A percentile compares a stretch with the other conserved stretches of the same genome.
phyloP scores from a whole-genome alignment of 192 early-diverging fungal species.

The Kickxella alabastrina region DNA sequence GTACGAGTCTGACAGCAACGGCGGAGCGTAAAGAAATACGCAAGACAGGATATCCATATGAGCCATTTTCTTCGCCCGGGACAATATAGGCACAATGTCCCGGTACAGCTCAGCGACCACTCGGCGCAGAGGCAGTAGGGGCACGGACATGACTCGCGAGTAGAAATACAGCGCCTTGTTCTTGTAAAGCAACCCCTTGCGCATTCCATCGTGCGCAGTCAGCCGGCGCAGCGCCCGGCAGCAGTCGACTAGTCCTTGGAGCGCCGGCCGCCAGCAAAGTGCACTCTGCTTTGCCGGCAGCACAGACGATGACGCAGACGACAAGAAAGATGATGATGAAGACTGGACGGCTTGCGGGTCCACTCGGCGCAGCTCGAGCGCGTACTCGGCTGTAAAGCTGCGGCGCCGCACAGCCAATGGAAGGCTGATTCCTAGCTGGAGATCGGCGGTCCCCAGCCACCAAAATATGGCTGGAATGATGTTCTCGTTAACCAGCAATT shows the following conservation, averaged over 20 bases:
- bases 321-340: background rate
- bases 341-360: background rate
- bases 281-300: background rate
- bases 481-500: constrained; percentile 49
- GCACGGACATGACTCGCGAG: constrained; percentile 9
- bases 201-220: constrained; percentile 45
- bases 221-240: constrained; percentile 35
- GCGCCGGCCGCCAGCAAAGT: constrained; percentile 17
- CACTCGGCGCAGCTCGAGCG: background rate
- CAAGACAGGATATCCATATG: constrained; percentile 19
- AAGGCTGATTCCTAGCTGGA: constrained; percentile 14
- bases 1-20: constrained; percentile 17
- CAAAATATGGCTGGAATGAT: constrained; percentile 45
- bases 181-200: constrained; percentile 45
- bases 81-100: constrained; percentile 44
- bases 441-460: constrained; percentile 46
- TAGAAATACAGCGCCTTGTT: constrained; percentile 47
- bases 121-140: constrained; percentile 9
- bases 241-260: constrained; percentile 19
- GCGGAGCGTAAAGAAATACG: constrained; percentile 34
- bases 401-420: constrained; percentile 21
- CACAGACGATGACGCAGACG: background rate
- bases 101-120: constrained; percentile 40
- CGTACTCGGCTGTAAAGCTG: constrained; percentile 18
- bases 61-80: constrained; percentile 21